These are phyloP conservation scores for Trichoderma brevicompactum DNA, from an alignment of 2,329 filamentous ascomycete genomes.

Conservation along the genomic window DNA sequence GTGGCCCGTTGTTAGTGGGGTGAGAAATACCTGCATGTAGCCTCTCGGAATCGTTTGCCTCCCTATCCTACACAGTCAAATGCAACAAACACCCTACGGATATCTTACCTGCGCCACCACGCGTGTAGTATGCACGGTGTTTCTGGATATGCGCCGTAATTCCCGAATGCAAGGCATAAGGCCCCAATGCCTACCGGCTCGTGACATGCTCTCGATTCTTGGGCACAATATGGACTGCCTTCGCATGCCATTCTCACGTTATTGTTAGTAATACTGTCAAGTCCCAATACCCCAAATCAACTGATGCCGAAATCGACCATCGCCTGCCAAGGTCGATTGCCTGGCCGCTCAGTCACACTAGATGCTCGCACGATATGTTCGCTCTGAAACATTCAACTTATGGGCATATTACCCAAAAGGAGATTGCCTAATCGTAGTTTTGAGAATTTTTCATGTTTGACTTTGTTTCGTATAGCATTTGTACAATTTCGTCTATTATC, in stretches of 20 bases:
- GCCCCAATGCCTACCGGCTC: neutral
- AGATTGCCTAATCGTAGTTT: neutral
- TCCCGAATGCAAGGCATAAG: neutral
- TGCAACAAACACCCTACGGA: neutral
- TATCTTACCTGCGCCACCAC: neutral
- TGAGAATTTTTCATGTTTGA: neutral
- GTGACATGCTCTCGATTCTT: neutral
- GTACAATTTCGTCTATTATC: slow-evolving; percentile 29
- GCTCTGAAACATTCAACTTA: too few relatives aligned
- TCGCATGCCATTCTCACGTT: neutral
- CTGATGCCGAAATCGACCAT: too few relatives aligned
- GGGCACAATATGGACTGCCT: neutral
- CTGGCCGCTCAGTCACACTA: neutral
- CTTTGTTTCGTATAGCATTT: slow-evolving; percentile 27
- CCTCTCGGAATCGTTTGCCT: neutral
- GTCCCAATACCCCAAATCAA: neutral
- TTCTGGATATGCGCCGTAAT: neutral
- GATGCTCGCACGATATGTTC: neutral
- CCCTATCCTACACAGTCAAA: neutral
- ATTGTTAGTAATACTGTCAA: neutral
- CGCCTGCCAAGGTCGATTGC: neutral
- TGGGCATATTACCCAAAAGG: neutral
- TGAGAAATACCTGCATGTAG: neutral
- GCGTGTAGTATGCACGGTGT: neutral
- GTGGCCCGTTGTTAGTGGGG: neutral